Evolutionary conservation across 495 filamentous ascomycete species (phyloP).

Genomic region (Xylaria venustula): DNA sequence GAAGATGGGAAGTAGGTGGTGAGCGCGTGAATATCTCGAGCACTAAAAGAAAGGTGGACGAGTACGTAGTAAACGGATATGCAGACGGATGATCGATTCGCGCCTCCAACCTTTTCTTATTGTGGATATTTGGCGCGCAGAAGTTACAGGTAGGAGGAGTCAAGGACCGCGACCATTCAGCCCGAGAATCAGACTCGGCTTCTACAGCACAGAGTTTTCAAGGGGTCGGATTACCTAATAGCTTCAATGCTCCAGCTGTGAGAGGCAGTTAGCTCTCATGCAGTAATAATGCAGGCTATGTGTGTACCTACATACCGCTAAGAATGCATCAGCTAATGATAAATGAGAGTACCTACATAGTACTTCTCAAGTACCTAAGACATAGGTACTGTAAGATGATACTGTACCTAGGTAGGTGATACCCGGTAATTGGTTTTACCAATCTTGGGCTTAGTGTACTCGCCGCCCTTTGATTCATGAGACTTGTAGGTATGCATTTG

Average conservation of each 20-base stretch:
- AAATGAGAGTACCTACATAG: too few species aligned
- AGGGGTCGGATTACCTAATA: slow-evolving; percentile 4
- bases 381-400: too few species aligned
- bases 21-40: neutral
- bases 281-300: too few species aligned
- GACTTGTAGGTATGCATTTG: too few species aligned
- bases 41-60: neutral
- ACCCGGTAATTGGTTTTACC: too few species aligned
- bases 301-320: too few species aligned
- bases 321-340: too few species aligned
- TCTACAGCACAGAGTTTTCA: slow-evolving; percentile 4
- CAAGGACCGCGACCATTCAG: slow-evolving; percentile 14
- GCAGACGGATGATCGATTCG: neutral
- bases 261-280: too few species aligned
- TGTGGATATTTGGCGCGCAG: neutral
- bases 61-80: neutral
- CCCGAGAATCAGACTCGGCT: neutral
- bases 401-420: too few species aligned
- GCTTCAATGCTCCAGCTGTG: neutral
- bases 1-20: neutral
- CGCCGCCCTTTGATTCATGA: too few species aligned
- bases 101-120: neutral
- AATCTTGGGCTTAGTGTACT: too few species aligned
- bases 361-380: too few species aligned
- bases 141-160: neutral